phyloP scores from a whole-genome alignment of 73 alveolate genomes.

The Paramecium caudatum region DNA sequence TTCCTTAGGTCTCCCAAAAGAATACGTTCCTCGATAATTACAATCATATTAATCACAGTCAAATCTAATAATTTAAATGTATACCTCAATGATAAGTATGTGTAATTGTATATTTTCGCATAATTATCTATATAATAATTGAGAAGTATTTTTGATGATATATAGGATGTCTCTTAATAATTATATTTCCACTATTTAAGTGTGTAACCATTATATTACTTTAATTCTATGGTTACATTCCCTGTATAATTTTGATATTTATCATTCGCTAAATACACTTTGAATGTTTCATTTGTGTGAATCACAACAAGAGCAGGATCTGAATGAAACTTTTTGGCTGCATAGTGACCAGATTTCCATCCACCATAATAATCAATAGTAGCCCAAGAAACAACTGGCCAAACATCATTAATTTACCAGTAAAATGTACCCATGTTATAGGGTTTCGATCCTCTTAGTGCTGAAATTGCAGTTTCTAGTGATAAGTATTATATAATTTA shows the following conservation, averaged over 20 bases:
- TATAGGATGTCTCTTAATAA: neutral
- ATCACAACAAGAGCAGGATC: neutral
- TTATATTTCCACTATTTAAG: slow-evolving; percentile 13
- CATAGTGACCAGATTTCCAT: slow-evolving; percentile 91
- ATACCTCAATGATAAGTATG: slow-evolving; percentile 35
- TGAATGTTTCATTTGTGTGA: neutral
- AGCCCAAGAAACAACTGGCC: slow-evolving; percentile 97
- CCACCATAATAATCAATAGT: slow-evolving; percentile 93
- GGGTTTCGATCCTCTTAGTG: slow-evolving; percentile 90
- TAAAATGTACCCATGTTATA: slow-evolving; percentile 89
- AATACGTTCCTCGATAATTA: slow-evolving; percentile 28
- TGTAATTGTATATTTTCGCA: neutral
- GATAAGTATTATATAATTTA: slow-evolving; percentile 90
- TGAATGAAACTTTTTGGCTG: slow-evolving; percentile 42
- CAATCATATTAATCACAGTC: slow-evolving; percentile 13
- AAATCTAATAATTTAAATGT: neutral
- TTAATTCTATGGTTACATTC: neutral
- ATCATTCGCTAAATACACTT: slow-evolving; percentile 49
- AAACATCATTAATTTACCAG: slow-evolving; percentile 94
- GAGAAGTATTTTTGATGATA: neutral
- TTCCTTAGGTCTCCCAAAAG: slow-evolving; percentile 51
- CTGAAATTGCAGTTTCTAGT: slow-evolving; percentile 88
- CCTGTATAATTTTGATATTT: neutral
- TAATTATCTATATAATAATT: neutral
- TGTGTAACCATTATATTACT: neutral